These are phyloP conservation scores for Termitomyces sp. DNA, from an alignment of 1,284 basidiomycete genomes.

Conservation along the genomic window DNA sequence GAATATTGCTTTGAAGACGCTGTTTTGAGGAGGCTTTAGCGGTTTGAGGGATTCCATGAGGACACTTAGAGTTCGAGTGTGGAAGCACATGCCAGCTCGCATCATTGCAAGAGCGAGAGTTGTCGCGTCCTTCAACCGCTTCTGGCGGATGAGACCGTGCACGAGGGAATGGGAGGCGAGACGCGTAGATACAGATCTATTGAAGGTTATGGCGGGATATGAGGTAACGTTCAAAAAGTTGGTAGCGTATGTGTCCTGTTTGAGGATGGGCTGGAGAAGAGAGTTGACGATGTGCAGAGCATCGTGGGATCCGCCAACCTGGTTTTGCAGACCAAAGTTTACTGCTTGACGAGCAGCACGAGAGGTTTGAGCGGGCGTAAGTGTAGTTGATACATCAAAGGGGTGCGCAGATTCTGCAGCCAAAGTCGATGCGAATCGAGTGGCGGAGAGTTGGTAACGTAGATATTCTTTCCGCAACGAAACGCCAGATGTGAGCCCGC, in stretches of 20 bases:
- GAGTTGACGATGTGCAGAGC: constrained; percentile 51
- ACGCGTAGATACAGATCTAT: constrained; percentile 45
- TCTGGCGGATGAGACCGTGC: constrained; percentile 54
- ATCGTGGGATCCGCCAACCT: constrained; percentile 38
- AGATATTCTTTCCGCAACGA: neutral
- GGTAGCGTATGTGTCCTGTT: constrained; percentile 16
- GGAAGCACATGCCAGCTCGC: constrained; percentile 42
- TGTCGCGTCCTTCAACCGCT: constrained; percentile 43
- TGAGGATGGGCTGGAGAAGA: constrained; percentile 38
- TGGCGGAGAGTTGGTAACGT: neutral
- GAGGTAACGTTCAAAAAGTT: constrained; percentile 7
- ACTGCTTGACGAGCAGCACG: constrained; percentile 50
- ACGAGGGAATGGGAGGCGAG: constrained; percentile 58
- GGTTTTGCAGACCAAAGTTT: constrained; percentile 36
- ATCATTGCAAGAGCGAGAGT: constrained; percentile 48
- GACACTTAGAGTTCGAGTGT: constrained; percentile 40
- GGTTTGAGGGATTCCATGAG: constrained; percentile 33
- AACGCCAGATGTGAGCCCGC: no score
- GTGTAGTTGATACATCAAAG: neutral
- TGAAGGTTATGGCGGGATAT: constrained; percentile 42
- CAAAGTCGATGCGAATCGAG: neutral
- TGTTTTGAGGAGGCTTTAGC: neutral
- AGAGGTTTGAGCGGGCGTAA: constrained; percentile 41
- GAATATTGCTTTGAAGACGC: constrained; percentile 6
- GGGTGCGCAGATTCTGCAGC: neutral